Percentiles rank a stretch among this genome's conserved stretches.
phyloP scores from a whole-genome alignment of 257 asterid genomes.

The Schizonepeta tenuifolia region DNA sequence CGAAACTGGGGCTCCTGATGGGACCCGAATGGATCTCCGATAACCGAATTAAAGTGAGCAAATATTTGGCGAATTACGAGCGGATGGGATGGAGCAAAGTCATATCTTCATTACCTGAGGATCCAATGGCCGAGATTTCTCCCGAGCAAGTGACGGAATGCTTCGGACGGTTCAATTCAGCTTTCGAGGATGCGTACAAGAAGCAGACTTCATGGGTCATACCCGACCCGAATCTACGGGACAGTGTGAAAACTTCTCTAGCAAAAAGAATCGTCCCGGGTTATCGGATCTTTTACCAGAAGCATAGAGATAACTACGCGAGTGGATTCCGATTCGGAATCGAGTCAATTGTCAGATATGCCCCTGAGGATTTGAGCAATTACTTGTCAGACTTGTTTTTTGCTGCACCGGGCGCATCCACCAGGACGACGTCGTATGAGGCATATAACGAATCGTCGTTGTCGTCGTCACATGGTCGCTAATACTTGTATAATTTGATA shows the following conservation, averaged over 20 bases:
- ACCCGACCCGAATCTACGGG: constrained; percentile 67
- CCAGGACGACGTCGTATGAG: constrained; percentile 32
- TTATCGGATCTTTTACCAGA: constrained; percentile 49
- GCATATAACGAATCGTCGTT: constrained; percentile 26
- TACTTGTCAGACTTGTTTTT: constrained; percentile 70
- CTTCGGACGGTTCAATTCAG: constrained; percentile 47
- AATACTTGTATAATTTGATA: constrained; percentile 22
- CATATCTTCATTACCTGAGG: constrained; percentile 47
- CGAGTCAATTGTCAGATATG: constrained; percentile 62
- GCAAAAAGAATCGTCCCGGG: constrained; percentile 43
- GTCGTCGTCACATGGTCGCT: constrained; percentile 38
- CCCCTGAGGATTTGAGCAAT: constrained; percentile 78
- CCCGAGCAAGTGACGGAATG: constrained; percentile 36
- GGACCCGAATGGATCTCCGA: constrained; percentile 72
- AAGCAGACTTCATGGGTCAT: constrained; percentile 67
- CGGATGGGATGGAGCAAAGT: constrained; percentile 63
- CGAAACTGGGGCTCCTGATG: constrained; percentile 58
- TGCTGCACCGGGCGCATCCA: constrained; percentile 31
- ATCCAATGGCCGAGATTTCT: constrained; percentile 53
- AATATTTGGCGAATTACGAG: constrained; percentile 51
- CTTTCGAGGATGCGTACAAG: constrained; percentile 58
- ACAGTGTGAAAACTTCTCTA: constrained; percentile 48
- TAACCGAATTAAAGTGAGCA: constrained; percentile 56
- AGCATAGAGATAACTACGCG: constrained; percentile 34
- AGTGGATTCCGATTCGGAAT: constrained; percentile 32